Evolutionary conservation across 148 eudicot species (phyloP).

Genomic region (Arctostaphylos glauca): DNA sequence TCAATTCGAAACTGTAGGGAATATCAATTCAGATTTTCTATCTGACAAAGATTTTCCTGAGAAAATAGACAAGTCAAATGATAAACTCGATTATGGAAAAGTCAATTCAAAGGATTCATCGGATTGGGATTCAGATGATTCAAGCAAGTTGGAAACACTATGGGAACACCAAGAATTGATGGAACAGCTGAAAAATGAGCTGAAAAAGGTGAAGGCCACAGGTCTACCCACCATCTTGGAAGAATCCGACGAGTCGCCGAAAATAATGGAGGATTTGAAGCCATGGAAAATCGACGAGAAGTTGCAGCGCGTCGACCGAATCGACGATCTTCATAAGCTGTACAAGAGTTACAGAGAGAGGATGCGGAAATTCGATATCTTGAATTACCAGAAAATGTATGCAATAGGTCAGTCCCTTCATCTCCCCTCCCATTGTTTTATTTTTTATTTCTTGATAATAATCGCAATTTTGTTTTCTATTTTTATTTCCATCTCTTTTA

Average conservation of each 20-base stretch:
- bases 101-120: constrained; percentile 28
- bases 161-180: constrained; percentile 98
- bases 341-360: constrained; percentile 86
- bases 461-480: neutral
- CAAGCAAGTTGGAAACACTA: constrained; percentile 57
- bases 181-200: constrained; percentile 90
- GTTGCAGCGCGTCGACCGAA: constrained; percentile 44
- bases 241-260: constrained; percentile 71
- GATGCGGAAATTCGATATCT: constrained; percentile 92
- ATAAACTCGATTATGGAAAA: constrained; percentile 28
- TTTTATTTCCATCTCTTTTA: neutral
- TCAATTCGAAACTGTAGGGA: neutral
- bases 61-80: neutral
- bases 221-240: constrained; percentile 96
- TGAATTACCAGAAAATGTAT: constrained; percentile 98
- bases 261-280: constrained; percentile 71
- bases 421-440: neutral
- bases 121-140: constrained; percentile 44
- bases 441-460: constrained; percentile 5
- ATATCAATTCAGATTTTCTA: constrained; percentile 20
- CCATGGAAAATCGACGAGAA: constrained; percentile 93
- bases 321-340: constrained; percentile 75
- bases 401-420: constrained; percentile 67
- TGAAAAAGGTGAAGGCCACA: constrained; percentile 71
- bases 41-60: constrained; percentile 29